Evolutionary conservation across 768 basidiomycete species (phyloP).

Genomic region (Hypholoma fasciculare): DNA sequence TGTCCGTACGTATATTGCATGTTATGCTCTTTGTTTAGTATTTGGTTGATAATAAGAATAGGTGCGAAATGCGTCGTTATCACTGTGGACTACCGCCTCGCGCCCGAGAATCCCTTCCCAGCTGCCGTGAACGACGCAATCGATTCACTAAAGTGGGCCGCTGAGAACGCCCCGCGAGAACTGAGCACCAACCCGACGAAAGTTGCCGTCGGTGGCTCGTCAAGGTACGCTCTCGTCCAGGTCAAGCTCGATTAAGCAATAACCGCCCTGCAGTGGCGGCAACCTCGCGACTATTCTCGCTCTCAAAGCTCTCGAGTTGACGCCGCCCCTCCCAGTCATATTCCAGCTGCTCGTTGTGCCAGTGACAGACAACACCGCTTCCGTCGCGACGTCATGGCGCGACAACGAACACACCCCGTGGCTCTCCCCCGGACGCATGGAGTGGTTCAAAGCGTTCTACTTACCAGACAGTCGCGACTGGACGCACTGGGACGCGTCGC

Average conservation of each 20-base stretch:
- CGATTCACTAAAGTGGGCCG: conserved; percentile 66
- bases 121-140: conserved; percentile 70
- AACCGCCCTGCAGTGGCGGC: conserved; percentile 48
- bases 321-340: conserved; percentile 51
- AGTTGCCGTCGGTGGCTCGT: conserved; percentile 74
- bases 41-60: conserved; percentile 18
- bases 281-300: conserved; percentile 68
- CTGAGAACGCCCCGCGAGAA: conserved; percentile 41
- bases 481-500: conserved; percentile 69
- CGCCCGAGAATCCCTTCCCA: conserved; percentile 71
- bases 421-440: conserved; percentile 63
- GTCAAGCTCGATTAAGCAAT: neutral
- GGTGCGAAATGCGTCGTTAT: conserved; percentile 63
- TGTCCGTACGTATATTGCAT: conserved; percentile 38
- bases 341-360: conserved; percentile 73
- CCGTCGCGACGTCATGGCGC: conserved; percentile 46
- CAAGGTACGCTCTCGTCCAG: conserved; percentile 45
- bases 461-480: conserved; percentile 37
- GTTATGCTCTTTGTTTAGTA: neutral
- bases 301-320: conserved; percentile 54
- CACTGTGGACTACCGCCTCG: conserved; percentile 71
- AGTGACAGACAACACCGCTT: conserved; percentile 71
- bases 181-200: conserved; percentile 50
- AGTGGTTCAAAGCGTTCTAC: conserved; percentile 74
- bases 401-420: conserved; percentile 59